phyloP scores from a whole-genome alignment of 2,329 filamentous ascomycete genomes.

The Xylaria sp. region DNA sequence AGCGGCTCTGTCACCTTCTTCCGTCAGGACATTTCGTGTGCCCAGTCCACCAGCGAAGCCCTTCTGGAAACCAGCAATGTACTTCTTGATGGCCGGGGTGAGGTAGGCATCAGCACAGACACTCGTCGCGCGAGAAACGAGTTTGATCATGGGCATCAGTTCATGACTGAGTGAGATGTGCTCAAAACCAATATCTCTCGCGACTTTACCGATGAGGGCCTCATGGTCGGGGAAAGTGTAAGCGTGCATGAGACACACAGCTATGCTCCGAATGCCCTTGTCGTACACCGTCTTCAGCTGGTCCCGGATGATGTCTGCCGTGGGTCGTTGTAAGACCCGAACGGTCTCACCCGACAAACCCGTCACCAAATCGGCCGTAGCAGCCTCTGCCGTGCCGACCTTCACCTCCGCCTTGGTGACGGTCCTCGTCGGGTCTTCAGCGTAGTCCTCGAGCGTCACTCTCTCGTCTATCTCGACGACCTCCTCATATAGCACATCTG shows the following conservation, averaged over 20 bases:
- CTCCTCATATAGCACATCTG: conserved; percentile 76
- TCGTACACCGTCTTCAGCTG: conserved; percentile 64
- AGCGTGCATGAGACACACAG: conserved; percentile 86
- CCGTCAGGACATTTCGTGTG: conserved; percentile 64
- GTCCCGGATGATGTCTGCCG: conserved; percentile 48
- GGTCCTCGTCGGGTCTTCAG: conserved; percentile 70
- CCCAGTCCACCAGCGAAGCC: conserved; percentile 80
- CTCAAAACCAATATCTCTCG: conserved; percentile 72
- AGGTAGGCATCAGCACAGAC: conserved; percentile 77
- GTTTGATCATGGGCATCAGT: conserved; percentile 86
- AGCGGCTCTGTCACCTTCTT: conserved; percentile 60
- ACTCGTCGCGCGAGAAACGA: conserved; percentile 69
- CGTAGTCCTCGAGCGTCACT: conserved; percentile 87
- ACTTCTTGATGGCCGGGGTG: conserved; percentile 72
- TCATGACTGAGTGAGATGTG: conserved; percentile 78
- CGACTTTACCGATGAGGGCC: conserved; percentile 67
- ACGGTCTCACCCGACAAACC: conserved; percentile 72
- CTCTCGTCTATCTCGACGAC: conserved; percentile 90
- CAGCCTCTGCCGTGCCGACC: conserved; percentile 43
- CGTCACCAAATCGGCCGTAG: conserved; percentile 55
- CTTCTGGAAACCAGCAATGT: conserved; percentile 66
- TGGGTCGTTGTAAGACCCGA: conserved; percentile 60
- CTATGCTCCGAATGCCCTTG: conserved; percentile 70
- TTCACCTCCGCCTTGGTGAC: conserved; percentile 50
- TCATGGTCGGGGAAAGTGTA: conserved; percentile 91